Evolutionary conservation across 306 rosid species (phyloP), one percentile per base, ranked within the genome.

Genomic region (Vigna unguiculata): DNA sequence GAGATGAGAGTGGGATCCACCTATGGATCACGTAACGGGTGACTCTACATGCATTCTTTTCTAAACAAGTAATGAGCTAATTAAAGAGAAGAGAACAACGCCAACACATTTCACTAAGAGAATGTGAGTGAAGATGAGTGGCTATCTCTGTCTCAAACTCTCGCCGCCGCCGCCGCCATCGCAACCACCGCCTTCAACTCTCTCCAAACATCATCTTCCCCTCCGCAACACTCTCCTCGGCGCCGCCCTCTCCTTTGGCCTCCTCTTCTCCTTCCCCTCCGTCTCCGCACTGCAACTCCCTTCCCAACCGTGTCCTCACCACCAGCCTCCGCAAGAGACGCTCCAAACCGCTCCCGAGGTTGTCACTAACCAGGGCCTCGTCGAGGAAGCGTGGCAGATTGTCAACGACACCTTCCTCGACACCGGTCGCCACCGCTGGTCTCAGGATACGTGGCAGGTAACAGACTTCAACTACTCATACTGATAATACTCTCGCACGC

Each of bases 381-480:
- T 95, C 21, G 88, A 87, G 79, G 98, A 95, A 80, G 98, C 93
- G 58, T 92, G 98, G 98, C 91, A 92, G 75, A 92, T 92, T 81
- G 97, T 92, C 34, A 90, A 92, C 64, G 98, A 90, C 40, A 88
- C 86, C 62, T 95, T 85, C 69, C 90, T 95, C 25, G 90, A 82
- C 72, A 22, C 92, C 49, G 86, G 88, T 77, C 75, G 83, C 79
- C 87, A 74, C 71, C 91, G 87, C 32, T 92, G 97, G 90, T 89
- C 93, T 16, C 86, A 84, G 19, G 92, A 95, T 47, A 65, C 80
- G 3, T 95, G 98, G 98, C 84, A 86, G 97, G 93, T 92, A 64
- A 58, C 64, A 6, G 13, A 25, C 40, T 5, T 5, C 22, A 32
- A 6, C 17, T 15, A 22, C n/a, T 8, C 24, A 17, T 34, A 67